Conservation (phyloP, 768 basidiomycete genomes). For the Podaxis sp. region DNA sequence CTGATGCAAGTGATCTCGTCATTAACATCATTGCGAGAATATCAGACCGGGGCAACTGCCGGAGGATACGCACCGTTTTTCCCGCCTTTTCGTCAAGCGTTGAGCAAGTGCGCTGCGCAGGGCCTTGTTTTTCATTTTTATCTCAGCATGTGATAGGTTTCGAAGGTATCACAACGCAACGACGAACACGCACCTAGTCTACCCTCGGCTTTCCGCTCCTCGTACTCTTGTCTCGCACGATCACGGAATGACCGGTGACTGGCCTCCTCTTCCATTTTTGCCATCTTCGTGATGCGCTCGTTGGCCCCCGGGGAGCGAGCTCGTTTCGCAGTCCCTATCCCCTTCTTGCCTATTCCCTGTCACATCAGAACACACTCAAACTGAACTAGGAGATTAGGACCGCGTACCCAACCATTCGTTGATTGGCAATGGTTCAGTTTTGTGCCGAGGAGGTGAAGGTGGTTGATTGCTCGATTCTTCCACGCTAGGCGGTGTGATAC, state of each 20-base stretch:
- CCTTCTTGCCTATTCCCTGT: slow-evolving; percentile 62
- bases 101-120: slow-evolving; percentile 72
- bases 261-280: slow-evolving; percentile 66
- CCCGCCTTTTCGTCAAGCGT: slow-evolving; percentile 76
- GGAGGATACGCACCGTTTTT: slow-evolving; percentile 49
- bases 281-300: slow-evolving; percentile 73
- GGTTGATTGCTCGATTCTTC: slow-evolving; percentile 17
- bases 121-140: slow-evolving; percentile 29
- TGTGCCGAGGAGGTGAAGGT: slow-evolving; percentile 35
- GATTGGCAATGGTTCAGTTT: slow-evolving; percentile 68
- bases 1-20: slow-evolving; percentile 35
- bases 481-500: neutral
- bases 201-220: slow-evolving; percentile 72
- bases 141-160: slow-evolving; percentile 8
- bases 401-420: slow-evolving; percentile 79
- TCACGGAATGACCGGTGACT: slow-evolving; percentile 65
- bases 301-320: slow-evolving; percentile 60
- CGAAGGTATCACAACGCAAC: slow-evolving; percentile 9
- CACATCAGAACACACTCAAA: slow-evolving; percentile 4
- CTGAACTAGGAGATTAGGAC: slow-evolving; percentile 1
- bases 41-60: neutral
- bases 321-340: slow-evolving; percentile 74
- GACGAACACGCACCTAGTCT: slow-evolving; percentile 45
- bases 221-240: slow-evolving; percentile 70
- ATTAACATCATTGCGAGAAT: neutral